A percentile compares a stretch with the other conserved stretches of the same genome.
These are phyloP conservation scores for Favolaschia claudopus DNA, from an alignment of 768 basidiomycete species.

Conservation along the genomic window DNA sequence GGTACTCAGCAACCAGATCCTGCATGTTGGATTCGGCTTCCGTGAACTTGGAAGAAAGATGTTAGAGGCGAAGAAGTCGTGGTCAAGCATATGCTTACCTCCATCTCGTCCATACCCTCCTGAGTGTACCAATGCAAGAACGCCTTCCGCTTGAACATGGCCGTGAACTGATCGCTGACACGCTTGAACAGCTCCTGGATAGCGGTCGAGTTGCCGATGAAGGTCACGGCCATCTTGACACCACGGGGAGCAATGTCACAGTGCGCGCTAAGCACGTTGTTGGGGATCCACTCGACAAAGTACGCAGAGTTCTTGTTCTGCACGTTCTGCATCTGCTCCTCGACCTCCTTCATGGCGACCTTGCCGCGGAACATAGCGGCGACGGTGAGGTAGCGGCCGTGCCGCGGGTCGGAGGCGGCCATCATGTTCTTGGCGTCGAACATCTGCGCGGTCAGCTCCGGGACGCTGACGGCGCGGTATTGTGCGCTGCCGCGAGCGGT, in stretches of 20 bases:
- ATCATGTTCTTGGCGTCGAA: constrained; percentile 99
- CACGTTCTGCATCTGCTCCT: constrained; percentile 98
- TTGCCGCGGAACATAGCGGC: constrained; percentile 99
- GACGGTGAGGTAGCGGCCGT: constrained; percentile 97
- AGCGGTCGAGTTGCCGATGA: constrained; percentile 96
- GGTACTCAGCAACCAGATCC: constrained; percentile 97
- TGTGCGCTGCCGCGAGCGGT: constrained; percentile 94
- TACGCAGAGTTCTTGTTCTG: constrained; percentile 98
- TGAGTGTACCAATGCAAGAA: constrained; percentile 99
- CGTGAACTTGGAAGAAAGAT: constrained; percentile 68
- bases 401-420: constrained; percentile 96
- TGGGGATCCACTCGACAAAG: constrained; percentile 99
- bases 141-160: constrained; percentile 99
- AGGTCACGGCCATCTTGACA: constrained; percentile 96
- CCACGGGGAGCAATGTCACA: constrained; percentile 98
- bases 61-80: not conserved
- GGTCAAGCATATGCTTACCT: constrained; percentile 54
- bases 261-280: constrained; percentile 97
- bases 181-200: constrained; percentile 99
- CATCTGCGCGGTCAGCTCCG: constrained; percentile 99
- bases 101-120: constrained; percentile 99
- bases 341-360: constrained; percentile 99
- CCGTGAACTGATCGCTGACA: constrained; percentile 97
- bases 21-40: constrained; percentile 99
- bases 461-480: constrained; percentile 96